phyloP scores from a whole-genome alignment of 345 rosid species.

The Linum trigynum region DNA sequence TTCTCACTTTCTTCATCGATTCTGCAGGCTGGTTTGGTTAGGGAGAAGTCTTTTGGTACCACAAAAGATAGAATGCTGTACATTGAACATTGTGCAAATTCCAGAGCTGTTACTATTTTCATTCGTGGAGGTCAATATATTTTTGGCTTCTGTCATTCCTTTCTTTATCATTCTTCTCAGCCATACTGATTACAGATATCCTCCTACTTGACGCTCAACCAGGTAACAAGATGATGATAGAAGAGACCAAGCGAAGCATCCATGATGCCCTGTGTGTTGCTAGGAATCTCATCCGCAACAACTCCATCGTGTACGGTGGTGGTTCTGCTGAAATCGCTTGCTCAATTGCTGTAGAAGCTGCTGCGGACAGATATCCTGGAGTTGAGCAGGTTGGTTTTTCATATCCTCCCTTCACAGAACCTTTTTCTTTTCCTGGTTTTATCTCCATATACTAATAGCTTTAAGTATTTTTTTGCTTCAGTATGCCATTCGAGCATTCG shows the following conservation, averaged over 20 bases:
- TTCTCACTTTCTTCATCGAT: constrained; percentile 3
- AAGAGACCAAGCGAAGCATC: constrained; percentile 93
- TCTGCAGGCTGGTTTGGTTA: constrained; percentile 74
- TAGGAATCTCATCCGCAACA: constrained; percentile 86
- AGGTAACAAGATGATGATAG: constrained; percentile 98
- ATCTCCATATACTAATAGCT: neutral
- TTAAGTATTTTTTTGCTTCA: constrained; percentile 20
- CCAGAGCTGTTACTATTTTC: constrained; percentile 75
- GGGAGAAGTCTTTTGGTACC: constrained; percentile 72
- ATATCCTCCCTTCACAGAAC: neutral
- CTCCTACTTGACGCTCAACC: constrained; percentile 17
- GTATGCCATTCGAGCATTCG: constrained; percentile 92
- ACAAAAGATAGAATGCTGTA: constrained; percentile 75
- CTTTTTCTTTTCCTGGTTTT: neutral
- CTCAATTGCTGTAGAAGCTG: constrained; percentile 81
- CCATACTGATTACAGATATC: neutral
- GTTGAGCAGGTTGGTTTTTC: constrained; percentile 63
- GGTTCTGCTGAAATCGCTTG: constrained; percentile 94
- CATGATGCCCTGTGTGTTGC: constrained; percentile 95
- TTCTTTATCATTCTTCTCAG: neutral
- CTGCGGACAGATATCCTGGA: constrained; percentile 88
- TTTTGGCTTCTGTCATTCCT: neutral
- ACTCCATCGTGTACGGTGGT: constrained; percentile 93
- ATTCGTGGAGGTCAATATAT: constrained; percentile 77
- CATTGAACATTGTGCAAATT: constrained; percentile 74